phyloP scores from a whole-genome alignment of 2,329 filamentous ascomycete species.

The Fusarium sp. region DNA sequence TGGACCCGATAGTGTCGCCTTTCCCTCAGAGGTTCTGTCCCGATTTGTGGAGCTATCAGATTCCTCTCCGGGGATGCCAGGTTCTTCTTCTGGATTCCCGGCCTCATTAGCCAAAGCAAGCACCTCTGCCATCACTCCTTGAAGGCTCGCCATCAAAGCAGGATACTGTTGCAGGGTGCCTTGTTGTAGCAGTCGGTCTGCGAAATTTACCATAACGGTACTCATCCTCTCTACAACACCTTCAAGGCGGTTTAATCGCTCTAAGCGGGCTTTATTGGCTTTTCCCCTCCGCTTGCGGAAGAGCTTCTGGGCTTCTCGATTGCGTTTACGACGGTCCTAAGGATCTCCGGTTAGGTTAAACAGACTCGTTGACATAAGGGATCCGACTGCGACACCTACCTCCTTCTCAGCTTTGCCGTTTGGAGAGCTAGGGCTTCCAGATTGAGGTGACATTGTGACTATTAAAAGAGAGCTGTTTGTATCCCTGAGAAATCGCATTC shows the following conservation, averaged over 20 bases:
- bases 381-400: background rate
- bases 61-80: background rate
- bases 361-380: background rate
- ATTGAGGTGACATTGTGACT: background rate
- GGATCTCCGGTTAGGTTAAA: background rate
- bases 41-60: background rate
- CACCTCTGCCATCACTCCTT: background rate
- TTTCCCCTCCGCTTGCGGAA: constrained; percentile 8
- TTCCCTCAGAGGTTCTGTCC: background rate
- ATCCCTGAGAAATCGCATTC: too few species aligned
- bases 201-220: constrained; percentile 1
- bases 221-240: constrained; percentile 11
- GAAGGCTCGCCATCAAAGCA: background rate
- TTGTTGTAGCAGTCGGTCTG: background rate
- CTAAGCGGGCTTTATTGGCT: background rate
- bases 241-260: constrained; percentile 6
- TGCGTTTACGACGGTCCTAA: constrained; percentile 8
- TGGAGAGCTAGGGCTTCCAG: background rate
- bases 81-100: background rate
- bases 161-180: background rate
- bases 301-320: constrained; percentile 6
- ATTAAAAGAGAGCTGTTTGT: background rate
- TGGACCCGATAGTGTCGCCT: background rate
- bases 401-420: background rate
- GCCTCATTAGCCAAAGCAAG: constrained; percentile 7